phyloP scores from a whole-genome alignment of 768 basidiomycete species.

The Kwoniella europaea region DNA sequence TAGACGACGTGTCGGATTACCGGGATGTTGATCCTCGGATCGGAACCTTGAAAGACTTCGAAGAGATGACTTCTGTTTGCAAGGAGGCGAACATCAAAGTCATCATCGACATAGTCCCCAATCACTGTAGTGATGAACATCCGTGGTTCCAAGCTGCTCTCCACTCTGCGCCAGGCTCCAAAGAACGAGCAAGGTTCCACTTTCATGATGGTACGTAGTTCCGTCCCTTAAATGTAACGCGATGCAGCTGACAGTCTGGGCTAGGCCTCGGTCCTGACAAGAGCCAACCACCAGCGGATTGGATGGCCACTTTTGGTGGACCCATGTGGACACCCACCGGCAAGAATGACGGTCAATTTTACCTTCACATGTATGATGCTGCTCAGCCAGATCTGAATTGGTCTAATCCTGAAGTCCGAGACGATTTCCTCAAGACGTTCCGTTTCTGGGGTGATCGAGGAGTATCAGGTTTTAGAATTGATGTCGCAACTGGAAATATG shows the following conservation, averaged over 20 bases:
- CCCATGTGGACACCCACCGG: conserved; percentile 44
- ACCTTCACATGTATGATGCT: conserved; percentile 43
- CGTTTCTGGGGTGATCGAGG: conserved; percentile 49
- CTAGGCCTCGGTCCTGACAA: conserved; percentile 40
- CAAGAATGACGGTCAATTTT: conserved; percentile 41
- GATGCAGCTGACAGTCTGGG: conserved; percentile 56
- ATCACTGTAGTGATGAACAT: conserved; percentile 48
- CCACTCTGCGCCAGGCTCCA: conserved; percentile 32
- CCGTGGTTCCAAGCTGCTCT: conserved; percentile 50
- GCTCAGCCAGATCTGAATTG: conserved; percentile 51
- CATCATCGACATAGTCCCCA: conserved; percentile 50
- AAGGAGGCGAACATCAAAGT: conserved; percentile 40
- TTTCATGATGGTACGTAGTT: conserved; percentile 45
- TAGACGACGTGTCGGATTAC: conserved; percentile 53
- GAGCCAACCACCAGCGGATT: conserved; percentile 41
- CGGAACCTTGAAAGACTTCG: conserved; percentile 47
- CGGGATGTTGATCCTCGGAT: conserved; percentile 47
- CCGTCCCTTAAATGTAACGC: not conserved
- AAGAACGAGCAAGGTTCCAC: conserved; percentile 37
- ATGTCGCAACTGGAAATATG: conserved; percentile 42
- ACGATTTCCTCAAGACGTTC: conserved; percentile 43
- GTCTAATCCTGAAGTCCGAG: conserved; percentile 42
- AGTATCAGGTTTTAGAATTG: conserved; percentile 46
- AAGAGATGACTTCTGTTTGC: conserved; percentile 39
- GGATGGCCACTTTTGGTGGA: conserved; percentile 44